Conservation (phyloP, 306 rosid genomes). For the Inga leiocalycina region DNA sequence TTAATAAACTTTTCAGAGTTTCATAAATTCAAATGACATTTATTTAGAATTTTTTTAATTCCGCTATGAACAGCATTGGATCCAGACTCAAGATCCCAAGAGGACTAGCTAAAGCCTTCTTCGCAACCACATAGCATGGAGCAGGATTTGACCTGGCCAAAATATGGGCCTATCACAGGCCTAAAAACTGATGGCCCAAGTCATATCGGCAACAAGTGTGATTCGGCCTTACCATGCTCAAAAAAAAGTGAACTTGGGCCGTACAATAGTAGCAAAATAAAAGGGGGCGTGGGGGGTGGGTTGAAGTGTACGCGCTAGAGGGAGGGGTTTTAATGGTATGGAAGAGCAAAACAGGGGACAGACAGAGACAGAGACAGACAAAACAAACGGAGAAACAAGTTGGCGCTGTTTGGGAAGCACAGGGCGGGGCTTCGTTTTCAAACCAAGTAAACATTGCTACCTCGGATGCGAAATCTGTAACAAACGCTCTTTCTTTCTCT, state of each 20-base stretch:
- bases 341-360: background rate
- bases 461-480: constrained; percentile 36
- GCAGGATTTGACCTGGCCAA: background rate
- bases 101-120: too few relatives aligned
- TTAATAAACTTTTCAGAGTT: too few relatives aligned
- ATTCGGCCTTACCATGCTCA: background rate
- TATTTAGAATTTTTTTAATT: too few relatives aligned
- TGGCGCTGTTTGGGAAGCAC: background rate
- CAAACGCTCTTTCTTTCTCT: background rate
- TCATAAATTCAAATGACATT: too few relatives aligned
- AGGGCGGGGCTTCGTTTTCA: constrained; percentile 47
- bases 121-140: too few relatives aligned
- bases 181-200: background rate
- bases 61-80: too few relatives aligned
- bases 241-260: background rate
- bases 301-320: background rate
- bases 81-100: too few relatives aligned
- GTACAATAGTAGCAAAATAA: background rate
- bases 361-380: background rate
- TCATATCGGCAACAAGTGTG: background rate
- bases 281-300: background rate
- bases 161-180: background rate
- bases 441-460: constrained; percentile 30
- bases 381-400: background rate
- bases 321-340: background rate